Conservation (phyloP, 139 green algal species). For the Closterium sp. region DNA sequence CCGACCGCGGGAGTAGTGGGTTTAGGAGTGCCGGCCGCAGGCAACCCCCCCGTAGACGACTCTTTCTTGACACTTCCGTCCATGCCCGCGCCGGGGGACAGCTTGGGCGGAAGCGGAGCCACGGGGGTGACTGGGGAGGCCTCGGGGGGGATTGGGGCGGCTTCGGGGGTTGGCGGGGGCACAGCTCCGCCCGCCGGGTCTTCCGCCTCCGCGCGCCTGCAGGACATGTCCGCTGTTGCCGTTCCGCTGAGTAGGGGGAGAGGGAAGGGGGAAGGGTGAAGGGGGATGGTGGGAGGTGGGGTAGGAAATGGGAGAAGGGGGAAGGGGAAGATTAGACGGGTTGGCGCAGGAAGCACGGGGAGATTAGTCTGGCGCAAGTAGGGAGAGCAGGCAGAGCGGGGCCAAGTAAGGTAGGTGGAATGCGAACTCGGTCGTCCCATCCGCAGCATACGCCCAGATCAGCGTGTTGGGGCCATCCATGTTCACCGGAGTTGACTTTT, state of each 20-base stretch:
- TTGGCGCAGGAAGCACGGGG: background rate
- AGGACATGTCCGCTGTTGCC: background rate
- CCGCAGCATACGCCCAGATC: too few relatives aligned
- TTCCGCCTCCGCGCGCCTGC: background rate
- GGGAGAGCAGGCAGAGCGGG: too few relatives aligned
- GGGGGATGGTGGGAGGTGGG: too few relatives aligned
- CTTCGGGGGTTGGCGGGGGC: background rate
- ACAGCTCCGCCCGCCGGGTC: background rate
- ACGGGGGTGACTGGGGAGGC: too few relatives aligned
- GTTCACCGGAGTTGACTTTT: too few relatives aligned
- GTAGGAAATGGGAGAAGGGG: background rate
- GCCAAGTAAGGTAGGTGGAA: too few relatives aligned
- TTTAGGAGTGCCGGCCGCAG: too few relatives aligned
- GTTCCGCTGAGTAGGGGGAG: background rate
- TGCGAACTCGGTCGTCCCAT: too few relatives aligned
- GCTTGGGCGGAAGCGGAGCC: too few relatives aligned
- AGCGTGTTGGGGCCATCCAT: too few relatives aligned
- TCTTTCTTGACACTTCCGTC: background rate
- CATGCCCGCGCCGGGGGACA: background rate
- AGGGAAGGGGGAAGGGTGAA: background rate
- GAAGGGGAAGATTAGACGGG: background rate
- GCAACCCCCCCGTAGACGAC: background rate
- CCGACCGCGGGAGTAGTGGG: too few relatives aligned
- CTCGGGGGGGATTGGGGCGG: background rate
- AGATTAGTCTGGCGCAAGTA: background rate